Evolutionary conservation across 2,329 filamentous ascomycete species (phyloP).

Genomic region (Penicillium freii): DNA sequence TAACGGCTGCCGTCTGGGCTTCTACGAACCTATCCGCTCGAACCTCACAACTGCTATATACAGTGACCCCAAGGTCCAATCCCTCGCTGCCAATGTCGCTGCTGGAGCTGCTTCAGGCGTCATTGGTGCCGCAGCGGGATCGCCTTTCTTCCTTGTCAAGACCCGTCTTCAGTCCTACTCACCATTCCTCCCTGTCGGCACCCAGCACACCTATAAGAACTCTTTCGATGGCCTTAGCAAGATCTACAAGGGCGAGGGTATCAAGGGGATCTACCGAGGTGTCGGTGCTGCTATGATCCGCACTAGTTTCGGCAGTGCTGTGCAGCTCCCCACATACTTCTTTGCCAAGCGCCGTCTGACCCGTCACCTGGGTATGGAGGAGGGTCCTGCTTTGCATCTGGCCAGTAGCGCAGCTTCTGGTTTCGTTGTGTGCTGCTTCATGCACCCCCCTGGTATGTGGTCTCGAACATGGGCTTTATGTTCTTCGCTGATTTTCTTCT

Average conservation of each 20-base stretch:
- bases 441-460: constrained; percentile 84
- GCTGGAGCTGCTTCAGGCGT: constrained; percentile 86
- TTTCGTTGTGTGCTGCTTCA: constrained; percentile 94
- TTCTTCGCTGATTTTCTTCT: constrained; percentile 2
- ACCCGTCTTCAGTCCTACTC: constrained; percentile 93
- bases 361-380: constrained; percentile 81
- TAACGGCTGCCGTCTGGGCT: constrained; percentile 93
- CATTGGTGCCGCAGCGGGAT: constrained; percentile 86
- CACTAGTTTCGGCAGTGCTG: constrained; percentile 91
- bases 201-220: constrained; percentile 90
- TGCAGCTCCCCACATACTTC: constrained; percentile 97
- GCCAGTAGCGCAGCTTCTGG: constrained; percentile 85
- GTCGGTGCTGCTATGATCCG: constrained; percentile 92
- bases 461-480: neutral
- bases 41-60: constrained; percentile 68
- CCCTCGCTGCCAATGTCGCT: constrained; percentile 87
- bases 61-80: constrained; percentile 72
- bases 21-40: constrained; percentile 91
- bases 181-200: constrained; percentile 87
- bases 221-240: constrained; percentile 77
- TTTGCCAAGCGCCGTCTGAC: constrained; percentile 87
- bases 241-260: constrained; percentile 75
- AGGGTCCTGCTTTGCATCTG: constrained; percentile 84
- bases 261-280: constrained; percentile 81
- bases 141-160: constrained; percentile 97